phyloP scores from a whole-genome alignment of 2,329 filamentous ascomycete genomes.

The Chrysosporium queenslandicum region DNA sequence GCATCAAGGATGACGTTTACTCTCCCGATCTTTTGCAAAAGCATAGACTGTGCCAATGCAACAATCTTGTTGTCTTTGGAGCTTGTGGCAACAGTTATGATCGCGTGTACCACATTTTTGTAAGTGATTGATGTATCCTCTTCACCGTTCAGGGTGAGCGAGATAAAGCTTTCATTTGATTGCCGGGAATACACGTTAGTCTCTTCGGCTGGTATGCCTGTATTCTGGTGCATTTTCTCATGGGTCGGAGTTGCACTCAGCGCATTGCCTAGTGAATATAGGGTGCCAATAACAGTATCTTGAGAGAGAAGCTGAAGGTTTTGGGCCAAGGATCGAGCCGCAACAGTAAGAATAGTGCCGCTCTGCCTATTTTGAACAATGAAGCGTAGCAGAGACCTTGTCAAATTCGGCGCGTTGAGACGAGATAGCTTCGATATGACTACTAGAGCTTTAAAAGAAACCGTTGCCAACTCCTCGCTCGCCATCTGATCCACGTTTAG shows the following conservation, averaged over 20 bases:
- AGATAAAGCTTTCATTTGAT: constrained; percentile 43
- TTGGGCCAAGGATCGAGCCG: constrained; percentile 74
- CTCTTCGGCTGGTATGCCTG: constrained; percentile 18
- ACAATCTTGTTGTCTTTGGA: constrained; percentile 86
- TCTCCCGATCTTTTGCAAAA: constrained; percentile 89
- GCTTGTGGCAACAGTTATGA: constrained; percentile 75
- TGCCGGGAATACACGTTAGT: constrained; percentile 37
- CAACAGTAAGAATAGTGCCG: constrained; percentile 59
- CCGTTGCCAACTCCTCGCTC: constrained; percentile 63
- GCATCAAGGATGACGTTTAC: constrained; percentile 71
- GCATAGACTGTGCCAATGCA: constrained; percentile 84
- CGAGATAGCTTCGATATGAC: constrained; percentile 68
- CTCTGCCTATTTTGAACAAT: constrained; percentile 74
- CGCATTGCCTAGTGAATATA: constrained; percentile 94
- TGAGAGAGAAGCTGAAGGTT: constrained; percentile 75
- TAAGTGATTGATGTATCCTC: constrained; percentile 71
- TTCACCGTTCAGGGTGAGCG: constrained; percentile 61
- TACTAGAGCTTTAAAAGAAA: constrained; percentile 71
- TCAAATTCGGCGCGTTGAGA: constrained; percentile 62
- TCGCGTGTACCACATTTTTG: constrained; percentile 84
- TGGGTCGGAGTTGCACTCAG: constrained; percentile 59
- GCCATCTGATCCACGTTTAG: constrained; percentile 72
- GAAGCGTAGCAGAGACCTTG: constrained; percentile 70
- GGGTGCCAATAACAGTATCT: constrained; percentile 84
- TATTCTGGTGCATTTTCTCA: constrained; percentile 36